Conservation (phyloP, 805 yeast genomes). For the Kluyveromyces nonfermentans region DNA sequence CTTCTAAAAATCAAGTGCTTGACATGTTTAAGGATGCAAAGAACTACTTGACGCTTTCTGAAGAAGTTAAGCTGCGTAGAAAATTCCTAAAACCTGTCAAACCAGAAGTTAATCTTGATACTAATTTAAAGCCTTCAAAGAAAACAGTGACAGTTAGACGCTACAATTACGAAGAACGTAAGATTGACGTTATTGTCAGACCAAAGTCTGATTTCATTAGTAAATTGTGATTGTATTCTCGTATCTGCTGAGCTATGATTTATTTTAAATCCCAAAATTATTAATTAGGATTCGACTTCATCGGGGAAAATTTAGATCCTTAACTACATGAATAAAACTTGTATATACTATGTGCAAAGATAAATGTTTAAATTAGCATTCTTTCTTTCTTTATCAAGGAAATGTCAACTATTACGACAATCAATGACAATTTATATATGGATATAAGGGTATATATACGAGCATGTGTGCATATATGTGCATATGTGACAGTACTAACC, state of each 20-base stretch:
- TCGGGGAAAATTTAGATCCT: background rate
- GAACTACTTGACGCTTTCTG: conserved; percentile 21
- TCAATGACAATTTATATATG: no score
- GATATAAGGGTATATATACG: no score
- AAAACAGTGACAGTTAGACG: conserved; percentile 45
- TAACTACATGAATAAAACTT: background rate
- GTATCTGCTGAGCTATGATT: background rate
- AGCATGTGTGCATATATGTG: no score
- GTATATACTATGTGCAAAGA: background rate
- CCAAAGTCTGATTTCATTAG: conserved; percentile 40
- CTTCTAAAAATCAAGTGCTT: conserved; percentile 32
- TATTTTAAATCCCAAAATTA: background rate
- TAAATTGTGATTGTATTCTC: conserved; percentile 10
- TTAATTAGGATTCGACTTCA: background rate
- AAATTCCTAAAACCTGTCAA: conserved; percentile 46
- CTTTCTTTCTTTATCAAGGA: background rate
- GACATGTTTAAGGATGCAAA: conserved; percentile 34
- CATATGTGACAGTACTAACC: conserved; percentile 41
- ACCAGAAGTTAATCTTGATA: conserved; percentile 34
- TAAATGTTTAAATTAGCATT: background rate
- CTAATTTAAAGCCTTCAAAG: conserved; percentile 30
- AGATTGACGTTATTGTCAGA: conserved; percentile 45
- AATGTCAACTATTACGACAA: background rate
- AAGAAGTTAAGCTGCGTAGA: conserved; percentile 35
- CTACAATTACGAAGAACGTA: conserved; percentile 50